A percentile compares a stretch with the other conserved stretches of the same genome.
Conservation (phyloP, 345 rosid genomes). For the Carallia brachiata region DNA sequence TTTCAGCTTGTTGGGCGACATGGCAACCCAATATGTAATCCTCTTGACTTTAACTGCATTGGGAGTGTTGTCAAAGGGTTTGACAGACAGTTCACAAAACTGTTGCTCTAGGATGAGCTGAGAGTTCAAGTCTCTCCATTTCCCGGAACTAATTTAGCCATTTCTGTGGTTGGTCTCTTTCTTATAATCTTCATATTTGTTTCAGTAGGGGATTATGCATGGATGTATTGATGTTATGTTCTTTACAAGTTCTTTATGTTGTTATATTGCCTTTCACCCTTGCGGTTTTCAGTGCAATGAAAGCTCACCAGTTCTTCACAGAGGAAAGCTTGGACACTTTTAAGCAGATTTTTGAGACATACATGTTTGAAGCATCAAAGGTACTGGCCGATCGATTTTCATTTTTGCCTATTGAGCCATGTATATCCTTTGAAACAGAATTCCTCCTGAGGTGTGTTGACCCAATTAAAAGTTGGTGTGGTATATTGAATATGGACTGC, state of each 20-base stretch:
- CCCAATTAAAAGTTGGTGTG: not conserved
- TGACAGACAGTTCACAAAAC: slow-evolving; percentile 88
- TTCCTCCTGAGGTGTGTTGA: too few relatives aligned
- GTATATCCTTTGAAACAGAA: not conserved
- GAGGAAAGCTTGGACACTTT: slow-evolving; percentile 85
- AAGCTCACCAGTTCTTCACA: slow-evolving; percentile 88
- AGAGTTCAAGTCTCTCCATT: slow-evolving; percentile 99
- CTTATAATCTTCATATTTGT: not conserved
- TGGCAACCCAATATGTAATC: slow-evolving; percentile 89
- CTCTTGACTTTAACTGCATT: slow-evolving; percentile 38
- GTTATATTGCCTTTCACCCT: slow-evolving; percentile 35
- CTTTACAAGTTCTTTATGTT: slow-evolving; percentile 26
- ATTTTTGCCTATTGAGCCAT: not conserved
- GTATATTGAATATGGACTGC: slow-evolving; percentile 5
- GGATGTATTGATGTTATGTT: slow-evolving; percentile 5
- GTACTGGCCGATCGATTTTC: slow-evolving; percentile 33
- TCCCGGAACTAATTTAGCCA: slow-evolving; percentile 46
- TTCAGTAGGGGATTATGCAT: slow-evolving; percentile 3
- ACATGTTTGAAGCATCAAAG: slow-evolving; percentile 93
- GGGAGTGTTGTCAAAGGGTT: slow-evolving; percentile 99
- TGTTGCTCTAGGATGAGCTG: slow-evolving; percentile 88
- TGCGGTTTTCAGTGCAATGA: slow-evolving; percentile 71
- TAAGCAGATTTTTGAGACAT: slow-evolving; percentile 74
- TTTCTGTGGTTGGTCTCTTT: slow-evolving; percentile 16
- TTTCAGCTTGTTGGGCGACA: slow-evolving; percentile 91